Conservation (phyloP, 139 green algal genomes). For the Eudorina sp. region DNA sequence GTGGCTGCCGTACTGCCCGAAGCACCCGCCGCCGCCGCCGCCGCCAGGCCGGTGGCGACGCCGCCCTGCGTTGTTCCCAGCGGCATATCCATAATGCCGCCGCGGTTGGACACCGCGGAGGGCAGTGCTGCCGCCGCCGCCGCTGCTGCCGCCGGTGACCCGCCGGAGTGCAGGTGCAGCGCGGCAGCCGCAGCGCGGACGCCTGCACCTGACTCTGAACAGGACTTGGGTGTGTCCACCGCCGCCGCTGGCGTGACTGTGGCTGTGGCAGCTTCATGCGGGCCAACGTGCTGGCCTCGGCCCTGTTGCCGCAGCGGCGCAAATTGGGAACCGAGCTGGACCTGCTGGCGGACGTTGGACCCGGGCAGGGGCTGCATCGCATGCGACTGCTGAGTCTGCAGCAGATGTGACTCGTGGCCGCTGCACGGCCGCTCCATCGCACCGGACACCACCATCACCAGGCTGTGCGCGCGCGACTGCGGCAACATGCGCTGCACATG, state of each 20-base stretch:
- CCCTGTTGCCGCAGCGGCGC: too few species aligned
- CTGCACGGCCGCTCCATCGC: background rate
- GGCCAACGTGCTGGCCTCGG: too few species aligned
- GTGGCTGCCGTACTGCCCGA: background rate
- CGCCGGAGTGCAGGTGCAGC: too few species aligned
- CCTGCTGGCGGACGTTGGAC: background rate
- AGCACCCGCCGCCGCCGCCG: background rate
- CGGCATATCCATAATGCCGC: too few species aligned
- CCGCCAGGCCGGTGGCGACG: too few species aligned
- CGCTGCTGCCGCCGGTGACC: too few species aligned
- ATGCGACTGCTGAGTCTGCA: background rate
- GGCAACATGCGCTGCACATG: conserved; percentile 22
- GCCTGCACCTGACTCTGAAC: background rate
- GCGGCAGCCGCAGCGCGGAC: too few species aligned
- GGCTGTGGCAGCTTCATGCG: background rate
- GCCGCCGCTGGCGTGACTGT: background rate
- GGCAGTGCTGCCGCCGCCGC: too few species aligned
- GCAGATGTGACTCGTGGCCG: background rate
- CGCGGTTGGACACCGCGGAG: too few species aligned
- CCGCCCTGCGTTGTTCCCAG: too few species aligned
- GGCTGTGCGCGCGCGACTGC: conserved; percentile 19
- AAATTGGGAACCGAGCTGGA: too few species aligned
- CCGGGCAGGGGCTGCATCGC: background rate
- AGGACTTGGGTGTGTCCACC: background rate
- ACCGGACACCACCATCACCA: conserved; percentile 10